Conservation (phyloP, 2,329 filamentous ascomycete species). For the Sclerotinia borealis region DNA sequence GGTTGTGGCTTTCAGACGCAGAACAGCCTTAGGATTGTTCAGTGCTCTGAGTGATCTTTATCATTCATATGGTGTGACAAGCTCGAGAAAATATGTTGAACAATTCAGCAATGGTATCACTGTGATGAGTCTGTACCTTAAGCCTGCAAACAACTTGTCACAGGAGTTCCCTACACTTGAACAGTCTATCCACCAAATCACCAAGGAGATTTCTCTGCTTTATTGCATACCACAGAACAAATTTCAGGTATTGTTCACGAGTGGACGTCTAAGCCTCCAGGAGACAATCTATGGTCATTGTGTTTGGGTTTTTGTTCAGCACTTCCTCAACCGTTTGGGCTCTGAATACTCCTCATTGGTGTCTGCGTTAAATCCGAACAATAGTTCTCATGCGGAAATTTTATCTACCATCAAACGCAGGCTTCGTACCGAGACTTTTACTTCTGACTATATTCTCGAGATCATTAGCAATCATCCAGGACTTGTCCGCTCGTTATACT, state of each 20-base stretch:
- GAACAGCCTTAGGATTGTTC: conserved; percentile 88
- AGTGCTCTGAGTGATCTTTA: conserved; percentile 93
- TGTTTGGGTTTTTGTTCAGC: conserved; percentile 95
- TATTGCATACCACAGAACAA: conserved; percentile 98
- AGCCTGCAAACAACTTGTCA: conserved; percentile 57
- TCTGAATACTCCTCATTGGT: conserved; percentile 86
- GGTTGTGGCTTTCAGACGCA: conserved; percentile 89
- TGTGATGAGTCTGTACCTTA: conserved; percentile 92
- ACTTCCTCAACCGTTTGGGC: conserved; percentile 89
- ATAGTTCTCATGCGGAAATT: conserved; percentile 75
- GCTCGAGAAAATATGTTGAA: conserved; percentile 94
- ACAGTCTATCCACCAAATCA: conserved; percentile 95
- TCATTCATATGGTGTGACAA: conserved; percentile 97
- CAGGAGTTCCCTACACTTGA: conserved; percentile 71
- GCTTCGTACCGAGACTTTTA: conserved; percentile 93
- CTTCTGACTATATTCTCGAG: conserved; percentile 94
- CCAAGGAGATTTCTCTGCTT: conserved; percentile 93
- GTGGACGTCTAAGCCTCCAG: conserved; percentile 81
- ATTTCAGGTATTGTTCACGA: conserved; percentile 83
- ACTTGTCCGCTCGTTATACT: conserved; percentile 80
- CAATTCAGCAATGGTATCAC: conserved; percentile 99
- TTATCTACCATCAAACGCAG: conserved; percentile 93
- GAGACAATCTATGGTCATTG: conserved; percentile 97
- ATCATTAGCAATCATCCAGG: conserved; percentile 90
- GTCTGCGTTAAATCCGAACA: conserved; percentile 71